Percentiles rank a stretch among this genome's conserved stretches.
Evolutionary conservation across 768 basidiomycete species (phyloP).

Genomic region (Artomyces pyxidatus): DNA sequence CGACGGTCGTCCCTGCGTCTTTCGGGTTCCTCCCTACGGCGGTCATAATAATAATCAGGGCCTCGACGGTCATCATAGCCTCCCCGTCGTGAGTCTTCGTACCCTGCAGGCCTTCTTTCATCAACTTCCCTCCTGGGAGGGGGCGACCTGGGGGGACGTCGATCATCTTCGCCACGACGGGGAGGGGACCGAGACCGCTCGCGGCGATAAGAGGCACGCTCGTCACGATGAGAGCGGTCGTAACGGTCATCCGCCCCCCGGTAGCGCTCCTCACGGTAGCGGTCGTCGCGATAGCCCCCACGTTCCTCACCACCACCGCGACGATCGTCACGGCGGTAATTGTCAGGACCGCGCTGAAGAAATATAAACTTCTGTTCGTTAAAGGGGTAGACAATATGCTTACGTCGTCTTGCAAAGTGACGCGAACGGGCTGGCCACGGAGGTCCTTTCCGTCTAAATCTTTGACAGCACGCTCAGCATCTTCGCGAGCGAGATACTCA

Average conservation of each 20-base stretch:
- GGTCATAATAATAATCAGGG: conserved; percentile 83
- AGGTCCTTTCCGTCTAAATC: conserved; percentile 83
- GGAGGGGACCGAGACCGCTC: conserved; percentile 78
- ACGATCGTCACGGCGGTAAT: conserved; percentile 71
- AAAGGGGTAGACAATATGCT: conserved; percentile 20
- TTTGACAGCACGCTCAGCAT: conserved; percentile 90
- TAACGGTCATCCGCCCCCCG: conserved; percentile 40
- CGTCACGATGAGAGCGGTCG: conserved; percentile 34
- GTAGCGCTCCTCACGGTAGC: conserved; percentile 33
- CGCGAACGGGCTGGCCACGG: conserved; percentile 72
- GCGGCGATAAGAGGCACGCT: conserved; percentile 47
- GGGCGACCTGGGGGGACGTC: conserved; percentile 81
- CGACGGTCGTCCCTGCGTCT: conserved; percentile 66
- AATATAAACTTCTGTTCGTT: conserved; percentile 5
- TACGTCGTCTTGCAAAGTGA: conserved; percentile 58
- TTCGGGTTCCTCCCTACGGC: conserved; percentile 67
- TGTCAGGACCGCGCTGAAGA: conserved; percentile 58
- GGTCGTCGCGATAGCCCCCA: conserved; percentile 27
- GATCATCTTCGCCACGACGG: conserved; percentile 58
- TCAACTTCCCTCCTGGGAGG: conserved; percentile 73
- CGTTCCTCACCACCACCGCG: conserved; percentile 39
- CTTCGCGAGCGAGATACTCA: conserved; percentile 82
- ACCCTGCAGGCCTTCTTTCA: conserved; percentile 86
- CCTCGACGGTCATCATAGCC: conserved; percentile 75
- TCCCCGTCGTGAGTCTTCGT: conserved; percentile 86